Percentiles rank a stretch among this genome's conserved stretches.
Evolutionary conservation across 768 basidiomycete genomes (phyloP).

Genomic region (Mycena alexandri): DNA sequence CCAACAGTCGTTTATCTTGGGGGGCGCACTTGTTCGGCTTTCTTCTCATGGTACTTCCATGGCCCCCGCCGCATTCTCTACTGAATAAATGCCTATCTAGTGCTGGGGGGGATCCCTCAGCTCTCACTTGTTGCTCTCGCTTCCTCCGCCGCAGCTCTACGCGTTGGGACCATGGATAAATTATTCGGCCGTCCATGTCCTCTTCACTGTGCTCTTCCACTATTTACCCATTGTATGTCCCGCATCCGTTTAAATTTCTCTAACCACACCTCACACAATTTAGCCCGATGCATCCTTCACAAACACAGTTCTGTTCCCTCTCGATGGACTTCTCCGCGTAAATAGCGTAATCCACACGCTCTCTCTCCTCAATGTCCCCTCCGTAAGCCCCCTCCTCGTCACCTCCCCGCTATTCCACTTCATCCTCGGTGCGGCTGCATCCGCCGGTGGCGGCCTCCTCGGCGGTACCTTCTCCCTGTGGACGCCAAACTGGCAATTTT

Average conservation of each 20-base stretch:
- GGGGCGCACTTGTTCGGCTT: slow-evolving; percentile 34
- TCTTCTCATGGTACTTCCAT: slow-evolving; percentile 32
- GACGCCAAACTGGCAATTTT: slow-evolving; percentile 59
- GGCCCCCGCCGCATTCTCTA: background rate
- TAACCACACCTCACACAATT: background rate
- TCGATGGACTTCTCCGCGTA: slow-evolving; percentile 63
- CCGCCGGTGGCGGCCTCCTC: slow-evolving; percentile 59
- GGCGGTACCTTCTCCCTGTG: slow-evolving; percentile 60
- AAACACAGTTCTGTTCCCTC: slow-evolving; percentile 61
- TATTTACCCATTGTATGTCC: slow-evolving; percentile 53
- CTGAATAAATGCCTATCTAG: slow-evolving; percentile 14
- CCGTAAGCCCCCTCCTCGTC: slow-evolving; percentile 51
- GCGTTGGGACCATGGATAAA: slow-evolving; percentile 59
- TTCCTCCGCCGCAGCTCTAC: slow-evolving; percentile 63
- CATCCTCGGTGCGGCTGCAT: slow-evolving; percentile 61
- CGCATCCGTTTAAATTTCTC: background rate
- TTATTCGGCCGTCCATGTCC: slow-evolving; percentile 61
- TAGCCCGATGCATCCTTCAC: slow-evolving; percentile 46
- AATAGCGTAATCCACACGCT: slow-evolving; percentile 55
- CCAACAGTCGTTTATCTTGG: slow-evolving; percentile 22
- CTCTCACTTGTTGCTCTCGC: slow-evolving; percentile 57
- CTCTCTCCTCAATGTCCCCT: slow-evolving; percentile 48
- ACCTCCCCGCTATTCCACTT: slow-evolving; percentile 59
- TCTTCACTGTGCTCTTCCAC: slow-evolving; percentile 57
- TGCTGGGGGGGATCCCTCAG: slow-evolving; percentile 62